phyloP scores from a whole-genome alignment of 2,329 filamentous ascomycete species.

The Mariannaea elegans region DNA sequence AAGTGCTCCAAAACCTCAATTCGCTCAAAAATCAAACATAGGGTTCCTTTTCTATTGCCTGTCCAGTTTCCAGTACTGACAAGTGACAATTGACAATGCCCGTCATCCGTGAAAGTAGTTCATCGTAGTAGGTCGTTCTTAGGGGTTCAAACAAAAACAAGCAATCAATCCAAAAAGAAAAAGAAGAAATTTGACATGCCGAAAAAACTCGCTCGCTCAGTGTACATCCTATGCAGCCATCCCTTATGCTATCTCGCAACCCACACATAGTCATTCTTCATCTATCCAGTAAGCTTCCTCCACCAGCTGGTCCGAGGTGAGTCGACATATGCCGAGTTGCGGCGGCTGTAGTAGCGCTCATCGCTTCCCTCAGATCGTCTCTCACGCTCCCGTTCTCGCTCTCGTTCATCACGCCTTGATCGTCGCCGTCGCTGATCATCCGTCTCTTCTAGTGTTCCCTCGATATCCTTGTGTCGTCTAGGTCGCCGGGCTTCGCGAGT shows the following conservation, averaged over 20 bases:
- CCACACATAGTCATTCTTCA: conserved; percentile 4
- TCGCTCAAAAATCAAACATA: conserved; percentile 15
- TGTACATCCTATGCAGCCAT: conserved; percentile 34
- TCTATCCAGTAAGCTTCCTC: conserved; percentile 61
- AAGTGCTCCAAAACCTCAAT: conserved; percentile 8
- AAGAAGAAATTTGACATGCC: too few relatives aligned
- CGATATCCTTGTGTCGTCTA: conserved; percentile 55
- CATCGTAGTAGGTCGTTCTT: conserved; percentile 13
- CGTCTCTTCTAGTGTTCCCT: conserved; percentile 51
- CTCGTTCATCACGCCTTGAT: conserved; percentile 55
- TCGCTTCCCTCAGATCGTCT: conserved; percentile 55
- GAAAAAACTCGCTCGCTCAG: conserved; percentile 41
- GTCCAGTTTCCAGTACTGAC: background rate
- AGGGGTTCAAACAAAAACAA: conserved; percentile 21
- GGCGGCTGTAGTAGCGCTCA: conserved; percentile 53
- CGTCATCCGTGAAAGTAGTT: conserved; percentile 12
- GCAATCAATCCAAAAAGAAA: conserved; percentile 19
- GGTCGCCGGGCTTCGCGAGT: conserved; percentile 59
- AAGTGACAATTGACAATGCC: conserved; percentile 7
- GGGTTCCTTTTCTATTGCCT: conserved; percentile 14
- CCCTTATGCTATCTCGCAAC: conserved; percentile 17
- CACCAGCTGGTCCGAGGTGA: conserved; percentile 66
- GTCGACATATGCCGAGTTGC: conserved; percentile 55
- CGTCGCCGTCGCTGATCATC: conserved; percentile 56
- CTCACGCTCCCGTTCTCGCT: conserved; percentile 37